Percentiles rank a stretch among this genome's conserved stretches.
phyloP scores from a whole-genome alignment of 2,329 filamentous ascomycete genomes.

The Immersiporthe knoxdaviesiana region DNA sequence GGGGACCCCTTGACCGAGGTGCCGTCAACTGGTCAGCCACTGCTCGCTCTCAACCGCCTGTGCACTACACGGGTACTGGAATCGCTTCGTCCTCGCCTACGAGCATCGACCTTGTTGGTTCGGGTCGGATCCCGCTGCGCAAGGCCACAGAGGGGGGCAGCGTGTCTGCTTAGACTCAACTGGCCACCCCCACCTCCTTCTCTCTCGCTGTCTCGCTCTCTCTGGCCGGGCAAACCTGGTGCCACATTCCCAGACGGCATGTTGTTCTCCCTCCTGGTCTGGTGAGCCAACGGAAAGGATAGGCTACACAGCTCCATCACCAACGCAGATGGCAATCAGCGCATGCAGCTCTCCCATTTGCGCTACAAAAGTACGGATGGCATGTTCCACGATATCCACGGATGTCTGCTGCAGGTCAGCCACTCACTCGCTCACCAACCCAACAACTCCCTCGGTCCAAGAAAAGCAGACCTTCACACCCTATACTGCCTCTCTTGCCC shows the following conservation, averaged over 20 bases:
- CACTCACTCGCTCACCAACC: not conserved
- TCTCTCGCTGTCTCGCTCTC: not conserved
- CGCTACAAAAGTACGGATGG: not conserved
- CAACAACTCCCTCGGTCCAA: too few relatives aligned
- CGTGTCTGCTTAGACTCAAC: not conserved
- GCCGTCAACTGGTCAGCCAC: slow-evolving; percentile 13
- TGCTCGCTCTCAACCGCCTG: slow-evolving; percentile 13
- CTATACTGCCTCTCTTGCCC: not conserved
- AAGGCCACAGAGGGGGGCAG: not conserved
- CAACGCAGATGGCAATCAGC: not conserved
- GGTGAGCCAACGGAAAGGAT: not conserved
- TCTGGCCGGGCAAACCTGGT: not conserved
- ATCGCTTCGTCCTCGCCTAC: not conserved
- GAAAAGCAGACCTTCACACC: not conserved
- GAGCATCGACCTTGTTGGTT: not conserved
- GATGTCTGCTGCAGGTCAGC: not conserved
- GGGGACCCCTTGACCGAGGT: not conserved
- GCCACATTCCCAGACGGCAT: not conserved
- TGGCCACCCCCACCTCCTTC: not conserved
- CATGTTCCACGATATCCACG: not conserved
- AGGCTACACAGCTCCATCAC: not conserved
- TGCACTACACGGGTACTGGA: not conserved
- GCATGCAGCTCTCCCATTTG: not conserved
- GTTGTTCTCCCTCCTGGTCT: not conserved
- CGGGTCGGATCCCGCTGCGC: not conserved